These are phyloP conservation scores for Wickerhamomyces canadensis DNA, from an alignment of 805 yeast genomes.

Conservation along the genomic window DNA sequence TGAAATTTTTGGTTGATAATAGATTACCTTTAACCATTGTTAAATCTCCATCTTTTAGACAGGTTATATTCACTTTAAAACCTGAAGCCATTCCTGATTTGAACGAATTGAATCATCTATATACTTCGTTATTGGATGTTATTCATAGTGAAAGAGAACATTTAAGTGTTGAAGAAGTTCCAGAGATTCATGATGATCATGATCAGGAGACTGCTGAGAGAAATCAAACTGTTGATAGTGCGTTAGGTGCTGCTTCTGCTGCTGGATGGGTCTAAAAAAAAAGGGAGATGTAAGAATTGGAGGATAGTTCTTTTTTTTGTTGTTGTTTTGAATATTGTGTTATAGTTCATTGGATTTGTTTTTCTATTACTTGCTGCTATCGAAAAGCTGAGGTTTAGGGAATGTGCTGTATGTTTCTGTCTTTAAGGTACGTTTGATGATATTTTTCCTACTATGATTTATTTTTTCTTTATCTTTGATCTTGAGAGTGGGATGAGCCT, in stretches of 20 bases:
- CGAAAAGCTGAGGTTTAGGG: too few relatives aligned
- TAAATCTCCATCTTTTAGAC: conserved; percentile 47
- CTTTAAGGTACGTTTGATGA: too few relatives aligned
- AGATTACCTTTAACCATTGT: conserved; percentile 42
- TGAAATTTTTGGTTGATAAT: conserved; percentile 47
- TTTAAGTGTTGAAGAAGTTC: neutral
- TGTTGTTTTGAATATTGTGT: too few relatives aligned
- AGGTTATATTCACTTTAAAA: conserved; percentile 43
- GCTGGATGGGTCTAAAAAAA: conserved; percentile 5
- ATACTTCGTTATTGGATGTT: conserved; percentile 40
- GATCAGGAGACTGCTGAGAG: neutral
- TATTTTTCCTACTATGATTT: too few relatives aligned
- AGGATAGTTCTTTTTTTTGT: too few relatives aligned
- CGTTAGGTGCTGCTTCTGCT: conserved; percentile 2
- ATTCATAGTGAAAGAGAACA: conserved; percentile 16
- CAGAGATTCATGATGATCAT: neutral
- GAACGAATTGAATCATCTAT: conserved; percentile 39
- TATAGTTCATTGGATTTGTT: too few relatives aligned
- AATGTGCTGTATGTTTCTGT: too few relatives aligned
- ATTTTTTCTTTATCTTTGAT: too few relatives aligned
- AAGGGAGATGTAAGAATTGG: too few relatives aligned
- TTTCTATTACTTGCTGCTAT: too few relatives aligned
- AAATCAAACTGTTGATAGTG: conserved; percentile 3
- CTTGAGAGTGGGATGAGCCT: too few relatives aligned
- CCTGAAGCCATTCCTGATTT: conserved; percentile 43